phyloP scores from a whole-genome alignment of 2,329 filamentous ascomycete genomes.

The Westerdykella aurantiaca region DNA sequence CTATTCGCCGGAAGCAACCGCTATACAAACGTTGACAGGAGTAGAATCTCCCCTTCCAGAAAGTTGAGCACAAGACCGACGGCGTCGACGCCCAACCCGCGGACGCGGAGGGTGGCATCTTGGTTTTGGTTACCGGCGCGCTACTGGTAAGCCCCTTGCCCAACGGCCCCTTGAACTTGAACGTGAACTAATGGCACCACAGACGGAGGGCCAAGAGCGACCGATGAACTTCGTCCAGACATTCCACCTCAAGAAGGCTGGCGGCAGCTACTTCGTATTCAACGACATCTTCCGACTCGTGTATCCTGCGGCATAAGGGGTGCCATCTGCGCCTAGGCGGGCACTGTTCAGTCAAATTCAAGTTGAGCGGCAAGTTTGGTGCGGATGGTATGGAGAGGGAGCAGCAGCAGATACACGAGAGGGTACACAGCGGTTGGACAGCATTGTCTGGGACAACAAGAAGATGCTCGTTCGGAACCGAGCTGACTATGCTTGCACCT shows the following conservation, averaged over 20 bases:
- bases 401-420: neutral
- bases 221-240: slow-evolving; percentile 88
- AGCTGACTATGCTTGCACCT: neutral
- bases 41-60: slow-evolving; percentile 71
- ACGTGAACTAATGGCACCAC: slow-evolving; percentile 10
- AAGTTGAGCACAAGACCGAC: slow-evolving; percentile 70
- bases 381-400: too few relatives aligned
- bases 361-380: too few relatives aligned
- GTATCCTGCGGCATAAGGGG: slow-evolving; percentile 47
- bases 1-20: neutral
- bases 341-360: too few relatives aligned
- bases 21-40: slow-evolving; percentile 13
- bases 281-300: slow-evolving; percentile 95
- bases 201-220: slow-evolving; percentile 81
- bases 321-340: too few relatives aligned
- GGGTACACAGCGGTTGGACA: neutral
- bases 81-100: slow-evolving; percentile 82
- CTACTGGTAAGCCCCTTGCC: slow-evolving; percentile 59
- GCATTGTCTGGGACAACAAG: neutral
- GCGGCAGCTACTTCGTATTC: slow-evolving; percentile 74
- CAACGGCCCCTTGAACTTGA: neutral
- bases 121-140: slow-evolving; percentile 83
- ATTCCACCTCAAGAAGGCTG: slow-evolving; percentile 75
- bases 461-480: too few relatives aligned
- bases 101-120: slow-evolving; percentile 59